A percentile compares a stretch with the other conserved stretches of the same genome.
Evolutionary conservation across 1,284 basidiomycete species (phyloP).

Genomic region (Cystobasidium pallidum): DNA sequence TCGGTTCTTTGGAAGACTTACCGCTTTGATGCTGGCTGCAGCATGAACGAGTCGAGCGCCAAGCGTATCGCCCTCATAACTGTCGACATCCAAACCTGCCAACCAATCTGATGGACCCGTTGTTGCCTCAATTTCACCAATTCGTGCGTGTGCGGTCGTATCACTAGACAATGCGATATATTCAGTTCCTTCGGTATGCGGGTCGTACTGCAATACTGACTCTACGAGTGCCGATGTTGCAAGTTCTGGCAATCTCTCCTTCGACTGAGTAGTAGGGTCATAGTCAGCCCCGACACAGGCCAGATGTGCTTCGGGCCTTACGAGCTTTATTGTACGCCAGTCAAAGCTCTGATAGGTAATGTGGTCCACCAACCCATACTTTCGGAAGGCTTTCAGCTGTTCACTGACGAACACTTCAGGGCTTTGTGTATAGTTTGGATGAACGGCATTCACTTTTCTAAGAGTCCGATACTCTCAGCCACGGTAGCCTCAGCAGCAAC

Average conservation of each 20-base stretch:
- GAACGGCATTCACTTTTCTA: constrained; percentile 70
- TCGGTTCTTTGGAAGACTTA: background rate
- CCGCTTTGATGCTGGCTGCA: constrained; percentile 67
- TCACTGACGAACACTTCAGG: constrained; percentile 69
- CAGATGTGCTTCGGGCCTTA: background rate
- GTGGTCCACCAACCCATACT: constrained; percentile 52
- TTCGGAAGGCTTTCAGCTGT: constrained; percentile 49
- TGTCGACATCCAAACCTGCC: constrained; percentile 64
- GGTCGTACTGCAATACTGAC: background rate
- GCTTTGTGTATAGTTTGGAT: constrained; percentile 64
- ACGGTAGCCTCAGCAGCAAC: background rate
- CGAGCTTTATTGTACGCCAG: constrained; percentile 53
- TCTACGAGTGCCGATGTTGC: constrained; percentile 54
- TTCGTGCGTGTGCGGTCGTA: constrained; percentile 51
- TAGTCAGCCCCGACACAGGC: background rate
- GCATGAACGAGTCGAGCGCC: constrained; percentile 67
- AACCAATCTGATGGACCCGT: constrained; percentile 62
- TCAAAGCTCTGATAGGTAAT: constrained; percentile 56
- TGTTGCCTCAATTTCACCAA: constrained; percentile 47
- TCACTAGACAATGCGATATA: constrained; percentile 28
- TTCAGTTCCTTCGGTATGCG: background rate
- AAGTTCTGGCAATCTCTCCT: constrained; percentile 52
- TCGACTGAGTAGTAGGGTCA: constrained; percentile 44
- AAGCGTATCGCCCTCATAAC: constrained; percentile 64
- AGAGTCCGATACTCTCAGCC: background rate